Conservation (phyloP, 1,139 yeast species). For the Sugiyamaella japonica region DNA sequence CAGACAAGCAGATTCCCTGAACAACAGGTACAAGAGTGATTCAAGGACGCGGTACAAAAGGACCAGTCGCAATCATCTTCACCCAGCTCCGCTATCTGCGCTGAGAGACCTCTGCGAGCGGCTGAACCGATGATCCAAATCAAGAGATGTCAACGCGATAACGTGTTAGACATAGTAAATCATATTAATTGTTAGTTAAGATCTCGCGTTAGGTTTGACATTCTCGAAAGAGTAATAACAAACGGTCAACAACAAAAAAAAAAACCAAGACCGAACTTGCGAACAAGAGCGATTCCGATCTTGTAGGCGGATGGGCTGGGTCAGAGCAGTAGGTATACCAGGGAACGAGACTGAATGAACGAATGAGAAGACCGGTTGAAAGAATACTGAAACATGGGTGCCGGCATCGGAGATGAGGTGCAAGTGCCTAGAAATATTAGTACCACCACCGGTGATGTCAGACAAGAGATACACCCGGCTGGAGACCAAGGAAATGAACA, state of each 20-base stretch:
- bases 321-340: neutral
- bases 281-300: neutral
- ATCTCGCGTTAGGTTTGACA: constrained; percentile 3
- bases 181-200: neutral
- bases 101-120: constrained; percentile 6
- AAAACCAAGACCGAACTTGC: too few relatives aligned
- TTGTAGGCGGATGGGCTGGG: neutral
- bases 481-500: neutral
- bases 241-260: neutral
- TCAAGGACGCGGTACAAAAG: too few relatives aligned
- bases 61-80: too few relatives aligned
- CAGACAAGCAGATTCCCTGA: too few relatives aligned
- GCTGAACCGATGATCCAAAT: constrained; percentile 9
- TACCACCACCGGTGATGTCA: neutral
- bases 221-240: constrained; percentile 4
- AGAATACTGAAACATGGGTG: neutral
- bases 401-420: constrained; percentile 7
- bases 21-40: too few relatives aligned
- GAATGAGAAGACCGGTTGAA: neutral
- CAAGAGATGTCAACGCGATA: neutral
- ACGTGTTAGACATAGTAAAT: constrained; percentile 8
- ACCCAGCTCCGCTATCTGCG: neutral
- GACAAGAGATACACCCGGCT: neutral
- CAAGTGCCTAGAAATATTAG: neutral
- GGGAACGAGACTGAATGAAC: neutral